Percentiles rank a stretch among this genome's conserved stretches.
Evolutionary conservation across 139 green algal species (phyloP).

Genomic region (Chlorella sp.): DNA sequence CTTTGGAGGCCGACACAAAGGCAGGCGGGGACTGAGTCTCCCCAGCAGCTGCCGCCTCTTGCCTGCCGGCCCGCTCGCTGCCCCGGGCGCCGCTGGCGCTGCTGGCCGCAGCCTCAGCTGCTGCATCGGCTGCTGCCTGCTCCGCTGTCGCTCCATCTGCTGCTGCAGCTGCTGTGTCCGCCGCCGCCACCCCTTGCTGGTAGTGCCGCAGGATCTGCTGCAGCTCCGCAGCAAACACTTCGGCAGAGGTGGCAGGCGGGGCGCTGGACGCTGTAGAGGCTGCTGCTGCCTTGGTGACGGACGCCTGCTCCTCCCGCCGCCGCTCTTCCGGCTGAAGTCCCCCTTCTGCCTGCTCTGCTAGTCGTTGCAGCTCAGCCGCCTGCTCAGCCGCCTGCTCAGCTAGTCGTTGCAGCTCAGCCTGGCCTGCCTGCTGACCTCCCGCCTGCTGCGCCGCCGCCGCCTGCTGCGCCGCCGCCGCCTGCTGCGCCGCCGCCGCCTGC

Average conservation of each 20-base stretch:
- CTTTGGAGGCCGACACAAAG: neutral
- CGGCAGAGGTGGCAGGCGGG: neutral
- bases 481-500: neutral
- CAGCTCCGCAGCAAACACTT: constrained; percentile 32
- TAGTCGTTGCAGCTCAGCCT: neutral
- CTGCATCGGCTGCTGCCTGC: neutral
- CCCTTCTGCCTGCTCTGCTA: neutral
- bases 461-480: neutral
- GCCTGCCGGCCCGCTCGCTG: neutral
- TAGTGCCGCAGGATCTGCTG: constrained; percentile 13
- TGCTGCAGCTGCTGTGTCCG: neutral
- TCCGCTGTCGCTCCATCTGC: neutral
- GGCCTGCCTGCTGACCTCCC: neutral
- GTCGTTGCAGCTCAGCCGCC: neutral
- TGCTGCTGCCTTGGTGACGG: neutral
- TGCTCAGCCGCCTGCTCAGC: neutral
- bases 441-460: neutral
- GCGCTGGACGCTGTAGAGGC: neutral
- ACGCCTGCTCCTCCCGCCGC: neutral
- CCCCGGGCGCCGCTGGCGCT: neutral
- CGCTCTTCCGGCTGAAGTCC: neutral
- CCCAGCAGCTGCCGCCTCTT: neutral
- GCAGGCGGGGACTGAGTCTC: too few relatives aligned
- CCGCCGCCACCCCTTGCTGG: neutral
- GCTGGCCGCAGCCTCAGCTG: neutral